Conservation (phyloP, 2,329 filamentous ascomycete species). For the Coniella lustricola region DNA sequence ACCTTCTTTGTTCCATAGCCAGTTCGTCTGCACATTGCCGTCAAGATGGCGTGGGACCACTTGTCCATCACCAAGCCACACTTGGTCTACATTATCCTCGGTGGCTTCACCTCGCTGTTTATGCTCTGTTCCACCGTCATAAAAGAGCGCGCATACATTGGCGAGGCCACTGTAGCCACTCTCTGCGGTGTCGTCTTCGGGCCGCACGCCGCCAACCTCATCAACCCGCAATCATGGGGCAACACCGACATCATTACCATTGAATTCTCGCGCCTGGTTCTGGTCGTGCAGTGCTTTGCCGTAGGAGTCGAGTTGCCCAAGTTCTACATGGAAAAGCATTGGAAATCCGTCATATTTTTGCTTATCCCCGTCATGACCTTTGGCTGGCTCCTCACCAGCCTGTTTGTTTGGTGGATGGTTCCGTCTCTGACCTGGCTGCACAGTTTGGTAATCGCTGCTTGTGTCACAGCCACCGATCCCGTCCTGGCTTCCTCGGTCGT, state of each 20-base stretch:
- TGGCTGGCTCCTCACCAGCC: constrained; percentile 86
- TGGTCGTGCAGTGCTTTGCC: constrained; percentile 89
- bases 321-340: constrained; percentile 97
- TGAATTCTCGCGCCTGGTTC: constrained; percentile 81
- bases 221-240: constrained; percentile 70
- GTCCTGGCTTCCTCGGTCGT: constrained; percentile 96
- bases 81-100: constrained; percentile 96
- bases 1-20: too few relatives aligned
- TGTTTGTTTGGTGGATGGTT: constrained; percentile 92
- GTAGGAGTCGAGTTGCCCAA: constrained; percentile 85
- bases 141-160: constrained; percentile 97
- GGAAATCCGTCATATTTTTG: constrained; percentile 83
- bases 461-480: constrained; percentile 94
- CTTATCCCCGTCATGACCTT: constrained; percentile 95
- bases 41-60: constrained; percentile 68
- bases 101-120: constrained; percentile 94
- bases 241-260: constrained; percentile 80
- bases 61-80: constrained; percentile 87
- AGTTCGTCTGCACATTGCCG: neutral
- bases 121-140: constrained; percentile 98
- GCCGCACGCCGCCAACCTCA: constrained; percentile 73
- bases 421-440: constrained; percentile 79
- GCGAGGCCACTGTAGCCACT: constrained; percentile 91
- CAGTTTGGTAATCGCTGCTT: constrained; percentile 78
- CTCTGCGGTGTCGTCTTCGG: constrained; percentile 85